These are phyloP conservation scores for Datura wrightii DNA, from an alignment of 257 asterid species.

Conservation along the genomic window DNA sequence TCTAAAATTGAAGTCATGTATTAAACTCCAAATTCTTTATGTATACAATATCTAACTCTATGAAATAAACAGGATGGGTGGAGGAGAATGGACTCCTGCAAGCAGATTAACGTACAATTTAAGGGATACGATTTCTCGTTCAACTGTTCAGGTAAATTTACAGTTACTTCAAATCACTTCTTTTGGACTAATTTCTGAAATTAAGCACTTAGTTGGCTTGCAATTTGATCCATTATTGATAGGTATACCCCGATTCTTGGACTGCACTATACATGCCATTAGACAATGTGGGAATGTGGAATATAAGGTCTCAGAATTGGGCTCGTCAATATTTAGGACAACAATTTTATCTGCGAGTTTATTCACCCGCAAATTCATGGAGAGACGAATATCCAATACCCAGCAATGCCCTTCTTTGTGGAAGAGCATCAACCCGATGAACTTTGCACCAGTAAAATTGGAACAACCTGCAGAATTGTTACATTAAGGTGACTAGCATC, in stretches of 20 bases:
- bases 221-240: not conserved
- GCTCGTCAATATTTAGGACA: conserved; percentile 52
- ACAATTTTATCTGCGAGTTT: conserved; percentile 49
- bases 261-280: conserved; percentile 51
- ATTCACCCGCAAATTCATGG: conserved; percentile 48
- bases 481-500: not conserved
- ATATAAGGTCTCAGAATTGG: conserved; percentile 53
- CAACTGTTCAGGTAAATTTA: conserved; percentile 49
- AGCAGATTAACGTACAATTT: conserved; percentile 51
- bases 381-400: conserved; percentile 57
- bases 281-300: conserved; percentile 60
- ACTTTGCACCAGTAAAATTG: not conserved
- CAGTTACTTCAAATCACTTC: not conserved
- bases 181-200: not conserved
- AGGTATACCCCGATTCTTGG: conserved; percentile 55
- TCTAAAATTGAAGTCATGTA: not conserved
- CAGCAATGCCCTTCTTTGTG: conserved; percentile 47
- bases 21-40: not conserved
- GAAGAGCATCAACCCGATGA: conserved; percentile 34
- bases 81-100: conserved; percentile 50
- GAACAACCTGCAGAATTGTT: not conserved
- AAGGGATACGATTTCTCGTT: conserved; percentile 50
- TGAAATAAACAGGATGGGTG: conserved; percentile 45
- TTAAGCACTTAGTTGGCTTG: not conserved
- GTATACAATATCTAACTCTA: not conserved